Evolutionary conservation across 345 rosid genomes (phyloP).

Genomic region (Melaleuca alternifolia): DNA sequence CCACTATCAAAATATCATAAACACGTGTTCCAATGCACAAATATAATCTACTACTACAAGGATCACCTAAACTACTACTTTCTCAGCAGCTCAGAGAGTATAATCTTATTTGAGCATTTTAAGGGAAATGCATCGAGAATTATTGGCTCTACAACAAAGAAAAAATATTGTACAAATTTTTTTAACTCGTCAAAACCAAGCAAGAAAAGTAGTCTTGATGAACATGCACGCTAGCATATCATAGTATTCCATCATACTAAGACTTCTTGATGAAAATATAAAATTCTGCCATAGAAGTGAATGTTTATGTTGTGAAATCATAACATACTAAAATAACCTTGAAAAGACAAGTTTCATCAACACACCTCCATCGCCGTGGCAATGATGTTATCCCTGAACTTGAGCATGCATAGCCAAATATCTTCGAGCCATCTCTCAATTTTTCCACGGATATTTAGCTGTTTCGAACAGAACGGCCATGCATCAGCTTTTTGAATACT

Average conservation of each 20-base stretch:
- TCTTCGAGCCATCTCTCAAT: constrained; percentile 74
- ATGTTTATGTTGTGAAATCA: background rate
- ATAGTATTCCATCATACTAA: background rate
- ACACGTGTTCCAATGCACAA: background rate
- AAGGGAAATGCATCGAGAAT: background rate
- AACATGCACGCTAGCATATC: background rate
- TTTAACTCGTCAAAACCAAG: background rate
- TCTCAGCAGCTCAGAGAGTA: background rate
- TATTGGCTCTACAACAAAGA: background rate
- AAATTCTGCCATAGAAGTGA: background rate
- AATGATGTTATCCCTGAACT: constrained; percentile 67
- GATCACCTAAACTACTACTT: background rate
- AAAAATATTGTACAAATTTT: background rate
- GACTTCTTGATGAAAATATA: background rate
- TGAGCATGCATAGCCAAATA: constrained; percentile 76
- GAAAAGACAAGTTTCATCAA: background rate
- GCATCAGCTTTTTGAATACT: background rate
- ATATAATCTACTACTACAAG: background rate
- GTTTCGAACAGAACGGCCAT: constrained; percentile 3
- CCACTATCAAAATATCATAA: background rate
- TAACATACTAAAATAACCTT: background rate
- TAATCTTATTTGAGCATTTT: background rate
- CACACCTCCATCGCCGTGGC: constrained; percentile 61
- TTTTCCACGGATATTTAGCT: constrained; percentile 54
- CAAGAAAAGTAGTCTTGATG: background rate